Evolutionary conservation across 1,284 basidiomycete species (phyloP), one percentile per base, ranked within the genome.

Genomic region (Puccinia polysora): DNA sequence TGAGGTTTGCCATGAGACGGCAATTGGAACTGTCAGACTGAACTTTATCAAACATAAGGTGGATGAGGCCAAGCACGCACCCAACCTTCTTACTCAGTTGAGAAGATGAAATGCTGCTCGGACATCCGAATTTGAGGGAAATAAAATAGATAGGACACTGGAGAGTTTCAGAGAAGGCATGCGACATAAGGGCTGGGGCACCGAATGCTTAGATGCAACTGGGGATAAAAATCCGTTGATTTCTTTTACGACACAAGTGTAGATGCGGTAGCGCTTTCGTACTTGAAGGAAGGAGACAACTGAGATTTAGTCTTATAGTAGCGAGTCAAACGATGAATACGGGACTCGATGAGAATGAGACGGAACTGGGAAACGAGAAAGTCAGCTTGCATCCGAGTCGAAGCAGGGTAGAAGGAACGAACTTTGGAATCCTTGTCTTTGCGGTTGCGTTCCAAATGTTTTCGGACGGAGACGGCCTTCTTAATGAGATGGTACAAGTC

Each of bases 401-500:
- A 3, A 12, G 6, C 32, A 43, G 0, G 18, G 10, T 1, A 18
- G 18, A 20, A 12, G 28, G 50, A 1, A 45, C 59, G 2, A 25
- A 73, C 73, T 59, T 73, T 72, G 63, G 68, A 64, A 72, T 76
- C 76, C 85, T 91, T 93, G 86, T 97, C 95, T 83, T 94, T 96
- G 81, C 95, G 89, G 90, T 97, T 97, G 79, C 87, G 86, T 84
- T 97, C 92, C 78, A 98, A 87, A 84, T 97, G 95, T 87, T 97
- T 97, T 84, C 95, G 92, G 81, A 98, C 91, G 77, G 90, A 86
- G 81, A 97, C 94, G 81, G 95, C 95, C 88, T 97, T 97, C 89
- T 97, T 97, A 86, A 97, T 89, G 82, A 97, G 88, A 87, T 93
- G 89, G 89, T 92, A 97, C 75, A 97, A 89, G 86, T 97, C 95